Base-by-base conservation (phyloP, 78 protist species). In the Paratrimastix pyriformis region DNA sequence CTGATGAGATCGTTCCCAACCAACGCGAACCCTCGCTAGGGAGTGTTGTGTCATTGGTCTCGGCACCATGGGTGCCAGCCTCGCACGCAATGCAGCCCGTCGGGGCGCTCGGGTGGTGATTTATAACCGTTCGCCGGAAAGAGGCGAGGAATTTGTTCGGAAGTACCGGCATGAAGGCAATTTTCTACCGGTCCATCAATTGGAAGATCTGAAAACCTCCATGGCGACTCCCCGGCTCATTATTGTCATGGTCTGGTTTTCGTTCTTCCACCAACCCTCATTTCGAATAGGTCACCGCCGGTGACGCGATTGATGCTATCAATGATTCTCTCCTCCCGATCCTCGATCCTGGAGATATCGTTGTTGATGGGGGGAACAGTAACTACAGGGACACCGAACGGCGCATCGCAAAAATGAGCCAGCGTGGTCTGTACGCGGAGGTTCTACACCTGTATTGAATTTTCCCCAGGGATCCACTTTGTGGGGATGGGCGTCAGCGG, bases 401-500 rank as follows among this genome's bases (percentile, higher is more conserved):
- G 50, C 6, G 50, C n/a, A n/a, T n/a, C n/a, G n/a, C n/a, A n/a
- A n/a, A n/a, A n/a, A n/a, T n/a, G n/a, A n/a, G n/a, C n/a, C n/a
- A n/a, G n/a, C n/a, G n/a, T n/a, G n/a, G n/a, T n/a, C n/a, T n/a
- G n/a, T n/a, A n/a, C n/a, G n/a, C n/a, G n/a, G n/a, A n/a, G n/a
- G n/a, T n/a, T n/a, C n/a, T n/a, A n/a, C n/a, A n/a, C n/a, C n/a
- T n/a, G n/a, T n/a, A n/a, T n/a, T n/a, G n/a, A n/a, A n/a, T n/a
- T n/a, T n/a, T n/a, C n/a, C n/a, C n/a, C 42, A 21, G 60, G 70
- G 21, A 8, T 76, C 21, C 72, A 76, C 44, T 76, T 64, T 64
- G 33, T 76, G 46, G 80, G 80, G 29, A 13, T 76, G 32, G 80
- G 80, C 35, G 71, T 76, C 29, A 45, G 65, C 33, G 80, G 80